These are phyloP conservation scores for Penicillium expansum DNA, from an alignment of 2,329 filamentous ascomycete genomes.

Conservation along the genomic window DNA sequence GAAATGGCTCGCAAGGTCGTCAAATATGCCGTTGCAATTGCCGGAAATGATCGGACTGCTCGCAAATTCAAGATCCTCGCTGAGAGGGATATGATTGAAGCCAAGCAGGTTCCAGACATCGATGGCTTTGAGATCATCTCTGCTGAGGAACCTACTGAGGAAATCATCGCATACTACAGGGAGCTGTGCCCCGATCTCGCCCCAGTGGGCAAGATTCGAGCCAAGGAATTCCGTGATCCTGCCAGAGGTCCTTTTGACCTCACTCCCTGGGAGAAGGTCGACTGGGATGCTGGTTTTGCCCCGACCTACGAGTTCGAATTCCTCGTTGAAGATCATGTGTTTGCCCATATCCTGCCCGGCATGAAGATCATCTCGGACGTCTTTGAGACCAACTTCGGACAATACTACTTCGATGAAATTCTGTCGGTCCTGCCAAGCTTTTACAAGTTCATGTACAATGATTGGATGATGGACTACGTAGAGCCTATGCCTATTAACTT, in stretches of 20 bases:
- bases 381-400: conserved; percentile 57
- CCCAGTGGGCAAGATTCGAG: conserved; percentile 54
- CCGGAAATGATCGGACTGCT: conserved; percentile 38
- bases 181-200: conserved; percentile 44
- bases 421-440: conserved; percentile 59
- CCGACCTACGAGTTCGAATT: conserved; percentile 51
- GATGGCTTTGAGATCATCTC: conserved; percentile 60
- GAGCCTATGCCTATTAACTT: conserved; percentile 43
- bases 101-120: conserved; percentile 49
- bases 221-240: conserved; percentile 50
- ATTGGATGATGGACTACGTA: conserved; percentile 67
- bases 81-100: conserved; percentile 35
- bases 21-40: conserved; percentile 50
- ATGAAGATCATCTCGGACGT: conserved; percentile 61
- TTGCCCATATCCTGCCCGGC: conserved; percentile 60
- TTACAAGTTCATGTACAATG: conserved; percentile 64
- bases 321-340: conserved; percentile 63
- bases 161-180: conserved; percentile 50
- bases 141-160: conserved; percentile 48
- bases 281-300: conserved; percentile 21
- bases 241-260: conserved; percentile 40
- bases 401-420: conserved; percentile 64
- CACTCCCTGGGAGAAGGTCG: conserved; percentile 28
- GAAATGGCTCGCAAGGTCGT: conserved; percentile 51
- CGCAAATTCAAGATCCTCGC: conserved; percentile 41